Conservation (phyloP, 768 basidiomycete species). For the Termitomyces sp. region DNA sequence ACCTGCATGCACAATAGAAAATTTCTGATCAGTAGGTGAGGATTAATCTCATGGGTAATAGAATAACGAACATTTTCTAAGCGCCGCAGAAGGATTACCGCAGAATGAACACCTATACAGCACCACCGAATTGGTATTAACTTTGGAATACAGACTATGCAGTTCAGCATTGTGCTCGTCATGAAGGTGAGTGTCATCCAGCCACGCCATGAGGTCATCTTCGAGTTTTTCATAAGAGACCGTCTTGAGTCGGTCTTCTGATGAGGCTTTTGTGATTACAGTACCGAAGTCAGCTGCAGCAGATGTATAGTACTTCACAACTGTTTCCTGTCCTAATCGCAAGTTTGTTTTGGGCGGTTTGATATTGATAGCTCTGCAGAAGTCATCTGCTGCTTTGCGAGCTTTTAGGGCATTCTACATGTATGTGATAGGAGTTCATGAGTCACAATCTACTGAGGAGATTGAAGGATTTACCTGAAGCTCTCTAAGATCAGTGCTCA, state of each 20-base stretch:
- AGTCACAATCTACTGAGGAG: not conserved
- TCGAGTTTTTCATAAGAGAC: conserved; percentile 37
- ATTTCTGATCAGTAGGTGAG: not conserved
- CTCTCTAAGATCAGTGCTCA: conserved; percentile 47
- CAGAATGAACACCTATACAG: conserved; percentile 66
- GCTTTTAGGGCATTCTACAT: conserved; percentile 31
- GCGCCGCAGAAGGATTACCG: conserved; percentile 54
- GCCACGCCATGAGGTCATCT: conserved; percentile 42
- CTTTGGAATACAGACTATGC: conserved; percentile 37
- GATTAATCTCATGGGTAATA: not conserved
- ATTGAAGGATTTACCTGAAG: conserved; percentile 38
- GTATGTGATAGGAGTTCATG: not conserved
- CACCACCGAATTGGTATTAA: conserved; percentile 44
- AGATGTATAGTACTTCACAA: conserved; percentile 41
- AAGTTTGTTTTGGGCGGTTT: conserved; percentile 48
- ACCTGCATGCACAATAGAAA: too few species aligned
- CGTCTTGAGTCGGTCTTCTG: conserved; percentile 22
- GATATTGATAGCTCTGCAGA: conserved; percentile 41
- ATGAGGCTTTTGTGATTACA: conserved; percentile 34
- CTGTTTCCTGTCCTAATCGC: conserved; percentile 48
- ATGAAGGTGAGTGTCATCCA: conserved; percentile 17
- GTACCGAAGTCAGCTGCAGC: conserved; percentile 46
- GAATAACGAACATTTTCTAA: conserved; percentile 43
- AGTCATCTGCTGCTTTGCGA: conserved; percentile 51
- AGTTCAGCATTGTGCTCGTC: conserved; percentile 27